phyloP scores from a whole-genome alignment of 2,329 filamentous ascomycete species.

The Claviceps humidiphila region DNA sequence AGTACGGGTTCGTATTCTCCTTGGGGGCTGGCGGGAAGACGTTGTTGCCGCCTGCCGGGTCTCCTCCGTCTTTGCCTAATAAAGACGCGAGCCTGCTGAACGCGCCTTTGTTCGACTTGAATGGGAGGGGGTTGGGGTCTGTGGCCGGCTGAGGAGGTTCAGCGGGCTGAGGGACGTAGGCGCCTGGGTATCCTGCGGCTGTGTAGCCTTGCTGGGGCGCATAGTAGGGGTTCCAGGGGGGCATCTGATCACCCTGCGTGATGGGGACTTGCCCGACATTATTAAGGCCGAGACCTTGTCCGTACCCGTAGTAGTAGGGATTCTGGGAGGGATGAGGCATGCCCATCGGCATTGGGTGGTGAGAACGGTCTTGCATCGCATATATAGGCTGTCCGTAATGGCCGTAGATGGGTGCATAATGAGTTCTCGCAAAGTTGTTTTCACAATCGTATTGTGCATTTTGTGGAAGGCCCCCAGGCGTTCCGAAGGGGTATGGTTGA shows the following conservation, averaged over 20 bases:
- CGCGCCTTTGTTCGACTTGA: constrained; percentile 5
- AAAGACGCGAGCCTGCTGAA: constrained; percentile 7
- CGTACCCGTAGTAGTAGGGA: constrained; percentile 28
- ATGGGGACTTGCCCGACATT: constrained; percentile 17
- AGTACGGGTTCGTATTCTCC: constrained; percentile 15
- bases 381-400: constrained; percentile 34
- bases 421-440: constrained; percentile 40
- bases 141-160: not conserved
- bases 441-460: constrained; percentile 46
- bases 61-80: constrained; percentile 12
- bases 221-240: constrained; percentile 11
- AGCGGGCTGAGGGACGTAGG: not conserved
- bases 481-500: constrained; percentile 35
- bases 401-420: constrained; percentile 43
- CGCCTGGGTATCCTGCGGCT: constrained; percentile 6
- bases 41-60: constrained; percentile 16
- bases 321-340: constrained; percentile 30
- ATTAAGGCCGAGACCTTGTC: constrained; percentile 4
- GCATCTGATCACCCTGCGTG: constrained; percentile 17
- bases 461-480: constrained; percentile 37
- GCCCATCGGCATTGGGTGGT: constrained; percentile 25
- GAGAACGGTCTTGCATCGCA: constrained; percentile 21
- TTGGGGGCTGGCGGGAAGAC: constrained; percentile 13
- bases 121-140: not conserved
- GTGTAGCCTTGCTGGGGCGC: constrained; percentile 10